These are phyloP conservation scores for Elongisporangium anandrum DNA, from an alignment of 352 stramenopile genomes.

Conservation along the genomic window DNA sequence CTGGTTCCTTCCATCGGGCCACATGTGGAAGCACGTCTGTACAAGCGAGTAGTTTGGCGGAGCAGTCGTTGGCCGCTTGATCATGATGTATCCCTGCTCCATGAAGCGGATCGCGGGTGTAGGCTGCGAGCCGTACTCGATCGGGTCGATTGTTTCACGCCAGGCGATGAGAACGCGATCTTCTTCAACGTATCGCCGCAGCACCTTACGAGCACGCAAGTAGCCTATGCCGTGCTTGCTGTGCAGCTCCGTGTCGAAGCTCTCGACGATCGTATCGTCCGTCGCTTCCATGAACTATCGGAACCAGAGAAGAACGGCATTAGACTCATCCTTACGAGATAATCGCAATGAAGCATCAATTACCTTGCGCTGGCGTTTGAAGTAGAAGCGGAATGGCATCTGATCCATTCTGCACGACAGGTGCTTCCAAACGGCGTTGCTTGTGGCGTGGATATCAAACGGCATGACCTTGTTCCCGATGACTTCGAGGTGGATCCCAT, in stretches of 20 bases:
- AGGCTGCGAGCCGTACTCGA: slow-evolving; percentile 29
- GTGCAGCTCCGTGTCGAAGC: slow-evolving; percentile 28
- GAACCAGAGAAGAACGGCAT: background rate
- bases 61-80: slow-evolving; percentile 16
- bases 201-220: slow-evolving; percentile 29
- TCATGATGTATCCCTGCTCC: slow-evolving; percentile 30
- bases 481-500: slow-evolving; percentile 27
- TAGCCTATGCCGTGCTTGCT: slow-evolving; percentile 27
- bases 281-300: slow-evolving; percentile 15
- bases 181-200: slow-evolving; percentile 24
- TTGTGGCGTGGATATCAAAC: slow-evolving; percentile 21
- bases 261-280: slow-evolving; percentile 33
- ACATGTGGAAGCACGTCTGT: slow-evolving; percentile 33
- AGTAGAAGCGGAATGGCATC: slow-evolving; percentile 31
- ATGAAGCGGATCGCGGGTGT: slow-evolving; percentile 25
- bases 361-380: slow-evolving; percentile 25
- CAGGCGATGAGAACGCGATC: slow-evolving; percentile 33
- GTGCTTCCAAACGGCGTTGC: slow-evolving; percentile 25
- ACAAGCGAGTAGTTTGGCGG: slow-evolving; percentile 20
- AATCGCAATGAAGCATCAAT: background rate
- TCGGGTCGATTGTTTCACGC: slow-evolving; percentile 29
- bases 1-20: slow-evolving; percentile 10
- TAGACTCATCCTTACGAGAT: background rate
- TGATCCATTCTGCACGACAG: slow-evolving; percentile 27
- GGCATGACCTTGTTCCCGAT: slow-evolving; percentile 28